These are phyloP conservation scores for Tribonema minus DNA, from an alignment of 108 stramenopile genomes.

Conservation along the genomic window DNA sequence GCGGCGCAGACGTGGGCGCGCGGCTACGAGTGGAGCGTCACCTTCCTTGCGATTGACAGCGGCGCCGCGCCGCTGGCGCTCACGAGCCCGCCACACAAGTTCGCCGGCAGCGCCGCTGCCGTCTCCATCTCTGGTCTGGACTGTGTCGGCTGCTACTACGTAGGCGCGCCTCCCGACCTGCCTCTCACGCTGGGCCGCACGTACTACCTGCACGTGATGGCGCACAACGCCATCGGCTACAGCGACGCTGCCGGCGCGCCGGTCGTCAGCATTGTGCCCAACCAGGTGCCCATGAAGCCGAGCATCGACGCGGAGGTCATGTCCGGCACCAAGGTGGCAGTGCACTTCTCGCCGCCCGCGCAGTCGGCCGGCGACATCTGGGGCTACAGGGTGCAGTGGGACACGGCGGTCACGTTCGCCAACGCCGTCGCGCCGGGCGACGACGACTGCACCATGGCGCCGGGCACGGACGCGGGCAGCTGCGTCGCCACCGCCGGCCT, in stretches of 20 bases:
- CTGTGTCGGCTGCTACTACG: slow-evolving; percentile 66
- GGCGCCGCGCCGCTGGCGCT: slow-evolving; percentile 16
- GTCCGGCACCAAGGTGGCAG: slow-evolving; percentile 50
- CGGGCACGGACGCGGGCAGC: slow-evolving; percentile 52
- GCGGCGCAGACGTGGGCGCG: slow-evolving; percentile 60
- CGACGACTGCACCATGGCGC: background rate
- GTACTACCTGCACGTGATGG: slow-evolving; percentile 66
- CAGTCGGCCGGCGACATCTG: slow-evolving; percentile 54
- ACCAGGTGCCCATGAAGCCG: slow-evolving; percentile 56
- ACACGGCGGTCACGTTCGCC: slow-evolving; percentile 54
- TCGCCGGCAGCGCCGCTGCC: slow-evolving; percentile 22
- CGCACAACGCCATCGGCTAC: slow-evolving; percentile 63
- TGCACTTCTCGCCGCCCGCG: slow-evolving; percentile 58
- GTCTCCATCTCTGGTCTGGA: slow-evolving; percentile 50
- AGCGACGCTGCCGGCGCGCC: slow-evolving; percentile 34
- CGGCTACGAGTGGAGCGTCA: slow-evolving; percentile 71
- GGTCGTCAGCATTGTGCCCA: slow-evolving; percentile 48
- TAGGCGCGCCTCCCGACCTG: background rate
- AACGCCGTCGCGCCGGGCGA: slow-evolving; percentile 32
- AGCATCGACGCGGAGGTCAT: slow-evolving; percentile 43
- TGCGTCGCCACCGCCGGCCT: slow-evolving; percentile 52
- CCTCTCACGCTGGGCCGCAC: slow-evolving; percentile 60
- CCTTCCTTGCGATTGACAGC: slow-evolving; percentile 49
- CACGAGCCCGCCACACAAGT: slow-evolving; percentile 41
- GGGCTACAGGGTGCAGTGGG: slow-evolving; percentile 70